Evolutionary conservation across 73 alveolate species (phyloP).

Genomic region (Symbiodinium natans): DNA sequence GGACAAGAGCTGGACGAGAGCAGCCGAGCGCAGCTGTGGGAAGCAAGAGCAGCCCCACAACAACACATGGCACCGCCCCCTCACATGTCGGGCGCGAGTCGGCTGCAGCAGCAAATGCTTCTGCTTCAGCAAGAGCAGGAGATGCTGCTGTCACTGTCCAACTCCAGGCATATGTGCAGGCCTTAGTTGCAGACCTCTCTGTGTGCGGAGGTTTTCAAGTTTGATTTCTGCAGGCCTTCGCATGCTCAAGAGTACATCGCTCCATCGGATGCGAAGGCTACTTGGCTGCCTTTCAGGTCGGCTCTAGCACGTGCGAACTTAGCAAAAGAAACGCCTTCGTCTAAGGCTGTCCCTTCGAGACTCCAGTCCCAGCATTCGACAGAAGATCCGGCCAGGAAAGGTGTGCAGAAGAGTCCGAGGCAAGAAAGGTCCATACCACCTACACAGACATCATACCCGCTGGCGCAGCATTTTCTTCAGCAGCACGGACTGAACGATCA

Average conservation of each 20-base stretch:
- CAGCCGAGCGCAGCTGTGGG: not conserved
- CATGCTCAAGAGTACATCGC: not conserved
- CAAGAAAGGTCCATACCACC: not conserved
- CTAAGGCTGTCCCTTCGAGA: not conserved
- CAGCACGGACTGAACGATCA: not conserved
- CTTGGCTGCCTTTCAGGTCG: not conserved
- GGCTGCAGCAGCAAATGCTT: constrained; percentile 10
- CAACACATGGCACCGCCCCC: not conserved
- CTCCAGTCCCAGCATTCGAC: not conserved
- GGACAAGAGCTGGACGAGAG: not conserved
- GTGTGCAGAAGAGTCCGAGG: not conserved
- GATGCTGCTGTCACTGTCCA: not conserved
- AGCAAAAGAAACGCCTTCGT: no score
- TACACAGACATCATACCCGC: not conserved
- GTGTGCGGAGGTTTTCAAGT: no score
- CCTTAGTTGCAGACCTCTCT: no score
- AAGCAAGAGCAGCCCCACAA: not conserved
- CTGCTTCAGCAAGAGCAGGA: not conserved
- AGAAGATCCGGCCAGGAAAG: not conserved
- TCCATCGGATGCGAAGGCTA: not conserved
- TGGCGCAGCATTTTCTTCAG: not conserved
- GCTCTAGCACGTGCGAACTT: no score
- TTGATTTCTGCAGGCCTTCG: no score
- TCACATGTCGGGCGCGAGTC: not conserved
- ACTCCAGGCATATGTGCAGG: not conserved